A percentile compares a stretch with the other conserved stretches of the same genome.
phyloP scores from a whole-genome alignment of 2,329 filamentous ascomycete genomes.

The Mariannaea elegans region DNA sequence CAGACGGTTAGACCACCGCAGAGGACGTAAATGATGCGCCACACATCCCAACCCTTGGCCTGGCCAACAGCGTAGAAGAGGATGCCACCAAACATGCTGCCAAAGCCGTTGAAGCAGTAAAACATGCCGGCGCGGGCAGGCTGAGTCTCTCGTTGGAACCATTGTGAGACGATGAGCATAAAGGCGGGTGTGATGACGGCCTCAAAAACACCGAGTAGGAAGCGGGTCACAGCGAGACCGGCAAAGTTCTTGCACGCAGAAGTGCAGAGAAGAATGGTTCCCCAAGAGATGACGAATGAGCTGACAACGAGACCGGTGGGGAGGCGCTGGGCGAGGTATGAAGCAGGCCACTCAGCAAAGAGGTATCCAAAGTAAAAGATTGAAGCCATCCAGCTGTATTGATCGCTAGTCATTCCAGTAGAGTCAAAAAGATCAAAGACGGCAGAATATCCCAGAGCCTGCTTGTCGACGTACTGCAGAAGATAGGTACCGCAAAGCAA shows the following conservation, averaged over 20 bases:
- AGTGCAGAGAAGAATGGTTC: constrained; percentile 54
- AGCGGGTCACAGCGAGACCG: constrained; percentile 55
- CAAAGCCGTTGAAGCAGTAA: constrained; percentile 55
- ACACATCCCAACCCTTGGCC: constrained; percentile 54
- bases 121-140: constrained; percentile 55
- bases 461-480: constrained; percentile 66
- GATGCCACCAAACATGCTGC: constrained; percentile 55
- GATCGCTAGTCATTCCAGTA: constrained; percentile 54
- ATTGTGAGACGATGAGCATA: constrained; percentile 61
- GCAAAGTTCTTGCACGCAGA: constrained; percentile 53
- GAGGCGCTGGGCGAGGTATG: constrained; percentile 46
- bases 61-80: constrained; percentile 64
- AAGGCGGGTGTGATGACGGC: constrained; percentile 59
- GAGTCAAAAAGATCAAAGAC: constrained; percentile 63
- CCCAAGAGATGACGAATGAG: constrained; percentile 47
- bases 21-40: constrained; percentile 63
- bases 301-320: constrained; percentile 47
- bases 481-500: constrained; percentile 60
- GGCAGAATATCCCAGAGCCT: constrained; percentile 61
- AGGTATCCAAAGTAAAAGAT: constrained; percentile 64
- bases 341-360: constrained; percentile 52
- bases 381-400: constrained; percentile 64
- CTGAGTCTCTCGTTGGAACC: constrained; percentile 57
- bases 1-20: constrained; percentile 58
- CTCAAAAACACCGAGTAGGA: constrained; percentile 58